These are phyloP conservation scores for Sphaerulina populicola DNA, from an alignment of 2,329 filamentous ascomycete genomes.

Conservation along the genomic window DNA sequence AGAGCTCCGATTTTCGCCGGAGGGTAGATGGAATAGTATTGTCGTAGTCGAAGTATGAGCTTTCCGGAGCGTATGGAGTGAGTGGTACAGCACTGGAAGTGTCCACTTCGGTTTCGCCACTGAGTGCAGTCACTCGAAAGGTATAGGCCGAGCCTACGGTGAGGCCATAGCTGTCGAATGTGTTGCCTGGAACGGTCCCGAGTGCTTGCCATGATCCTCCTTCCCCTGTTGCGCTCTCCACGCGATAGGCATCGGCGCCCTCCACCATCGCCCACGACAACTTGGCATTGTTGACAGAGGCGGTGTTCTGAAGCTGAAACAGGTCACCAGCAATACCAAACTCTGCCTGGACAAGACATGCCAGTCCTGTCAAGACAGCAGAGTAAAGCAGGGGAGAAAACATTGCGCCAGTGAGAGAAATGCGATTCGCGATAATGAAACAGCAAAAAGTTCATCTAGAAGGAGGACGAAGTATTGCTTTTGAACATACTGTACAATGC, in stretches of 20 bases:
- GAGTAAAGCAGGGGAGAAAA: background rate
- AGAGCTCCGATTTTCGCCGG: slow-evolving; percentile 14
- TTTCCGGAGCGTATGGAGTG: slow-evolving; percentile 7
- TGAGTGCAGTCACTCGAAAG: slow-evolving; percentile 14
- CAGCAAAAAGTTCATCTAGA: too few relatives aligned
- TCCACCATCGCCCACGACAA: slow-evolving; percentile 12
- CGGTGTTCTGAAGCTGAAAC: slow-evolving; percentile 14
- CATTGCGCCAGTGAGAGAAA: background rate
- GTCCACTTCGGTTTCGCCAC: slow-evolving; percentile 11
- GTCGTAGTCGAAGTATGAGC: slow-evolving; percentile 17
- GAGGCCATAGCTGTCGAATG: slow-evolving; percentile 15
- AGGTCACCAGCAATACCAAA: slow-evolving; percentile 17
- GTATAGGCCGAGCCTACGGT: slow-evolving; percentile 1
- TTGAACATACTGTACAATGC: background rate
- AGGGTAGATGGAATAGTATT: slow-evolving; percentile 12
- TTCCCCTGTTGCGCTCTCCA: slow-evolving; percentile 7
- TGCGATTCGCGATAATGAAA: too few relatives aligned
- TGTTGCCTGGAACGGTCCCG: slow-evolving; percentile 12
- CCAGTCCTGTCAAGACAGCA: background rate
- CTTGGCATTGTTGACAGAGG: slow-evolving; percentile 17
- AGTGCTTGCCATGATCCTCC: slow-evolving; percentile 9
- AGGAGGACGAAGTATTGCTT: too few relatives aligned
- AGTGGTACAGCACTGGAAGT: slow-evolving; percentile 7
- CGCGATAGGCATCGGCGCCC: slow-evolving; percentile 13
- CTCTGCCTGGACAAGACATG: slow-evolving; percentile 7